Evolutionary conservation across 495 filamentous ascomycete genomes (phyloP), one percentile per base, ranked within the genome.

Genomic region (Pseudomonodictys pantanalensis): DNA sequence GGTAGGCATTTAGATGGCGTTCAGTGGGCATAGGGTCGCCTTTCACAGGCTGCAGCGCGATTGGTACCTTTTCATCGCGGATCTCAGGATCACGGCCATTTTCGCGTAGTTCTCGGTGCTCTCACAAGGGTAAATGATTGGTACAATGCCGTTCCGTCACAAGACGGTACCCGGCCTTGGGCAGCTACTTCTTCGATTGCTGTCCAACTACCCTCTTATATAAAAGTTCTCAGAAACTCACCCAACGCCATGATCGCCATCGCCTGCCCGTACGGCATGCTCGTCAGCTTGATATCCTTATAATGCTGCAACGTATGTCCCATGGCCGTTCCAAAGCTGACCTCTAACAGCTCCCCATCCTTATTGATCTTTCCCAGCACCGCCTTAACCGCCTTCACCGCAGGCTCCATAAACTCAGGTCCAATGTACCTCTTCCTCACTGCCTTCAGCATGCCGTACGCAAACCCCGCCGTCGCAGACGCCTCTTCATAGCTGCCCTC

Each of bases 181-280:
- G n/a, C n/a, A n/a, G n/a, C n/a, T n/a, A n/a, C n/a, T n/a, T n/a
- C n/a, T n/a, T n/a, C n/a, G n/a, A n/a, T n/a, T n/a, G n/a, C n/a
- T n/a, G n/a, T n/a, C n/a, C n/a, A n/a, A n/a, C n/a, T n/a, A n/a
- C n/a, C n/a, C n/a, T n/a, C n/a, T n/a, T 41, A 69, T 33, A 69
- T 65, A 29, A 67, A 85, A 22, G 78, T 78, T 49, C 84, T 73
- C 58, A 86, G 64, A 56, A 84, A 83, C 69, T 90, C 86, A 9
- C 79, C 84, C 52, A 89, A 65, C 0, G 83, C 83, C 80, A 88
- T 86, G 28, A 88, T 86, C 1, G 84, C 86, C 86, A 90, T 89
- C 0, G 86, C 85, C 68, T 89, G 87, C 1, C 87, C 87, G 65
- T 89, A 89, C 23, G 86, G 87, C 87, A 90, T 90, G 42, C 81